Base-by-base conservation (phyloP, 106 monocot species). In the Cymbidium sinense region DNA sequence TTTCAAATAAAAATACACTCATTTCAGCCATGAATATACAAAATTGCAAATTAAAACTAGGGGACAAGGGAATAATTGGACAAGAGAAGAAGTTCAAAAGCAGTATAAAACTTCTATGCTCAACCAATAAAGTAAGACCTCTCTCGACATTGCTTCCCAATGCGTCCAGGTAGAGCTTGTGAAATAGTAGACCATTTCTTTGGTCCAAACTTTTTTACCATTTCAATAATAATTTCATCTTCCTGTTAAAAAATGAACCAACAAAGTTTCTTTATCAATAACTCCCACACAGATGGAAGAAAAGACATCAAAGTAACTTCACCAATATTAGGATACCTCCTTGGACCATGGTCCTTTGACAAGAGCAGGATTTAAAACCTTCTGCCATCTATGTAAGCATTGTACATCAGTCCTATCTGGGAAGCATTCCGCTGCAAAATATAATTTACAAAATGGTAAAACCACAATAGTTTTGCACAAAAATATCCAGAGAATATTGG, bases 321-420 rank as follows among this genome's bases (percentile, higher is more conserved):
- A 61, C 19, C 61, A 29, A 11, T 41, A 27, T 64, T 30, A 74
- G 1, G 33, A 75, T 81, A 92, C 98, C 84, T 98, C 94, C 87
- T 98, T 98, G 52, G 98, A 87, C 98, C 94, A 98, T 75, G 98
- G 92, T 50, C 98, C 98, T 81, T 98, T 98, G 44, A 98, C 90
- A 76, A 98, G 89, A 25, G 90, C 88, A 73, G 98, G 98, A 88
- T 98, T 98, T 73, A 94, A 81, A 85, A 98, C 96, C 77, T 98
- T 94, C 81, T 93, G 96, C 96, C 98, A 99, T 83, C 94, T 85
- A 71, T 99, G 98, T 78, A 95, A 82, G 80, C 98, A 99, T 65
- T 99, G 98, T 33, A 95, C 92, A 86, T 92, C 92, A 25, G 90
- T 92, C 43, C 98, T 74, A 73, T 89, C 92, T 5, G 88, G 89